Conservation (phyloP, 1,284 basidiomycete species). For the Malassezia furfur region DNA sequence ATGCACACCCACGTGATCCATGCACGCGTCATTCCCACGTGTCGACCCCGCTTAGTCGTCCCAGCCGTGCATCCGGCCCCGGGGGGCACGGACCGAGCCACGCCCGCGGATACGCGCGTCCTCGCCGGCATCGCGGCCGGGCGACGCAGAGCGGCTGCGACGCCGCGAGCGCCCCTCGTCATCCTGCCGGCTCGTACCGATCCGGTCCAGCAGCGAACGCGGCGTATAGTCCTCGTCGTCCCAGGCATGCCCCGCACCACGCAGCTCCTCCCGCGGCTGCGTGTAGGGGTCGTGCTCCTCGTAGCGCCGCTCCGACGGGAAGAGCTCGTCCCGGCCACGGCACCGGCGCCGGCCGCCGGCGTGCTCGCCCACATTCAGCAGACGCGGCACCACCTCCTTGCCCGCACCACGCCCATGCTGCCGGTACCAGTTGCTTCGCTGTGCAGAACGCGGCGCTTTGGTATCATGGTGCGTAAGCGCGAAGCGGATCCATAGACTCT, state of each 20-base stretch:
- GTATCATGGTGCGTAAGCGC: constrained; percentile 31
- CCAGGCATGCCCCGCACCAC: constrained; percentile 6
- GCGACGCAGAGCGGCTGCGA: constrained; percentile 12
- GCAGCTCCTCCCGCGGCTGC: background rate
- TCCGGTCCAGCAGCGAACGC: constrained; percentile 1
- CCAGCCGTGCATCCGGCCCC: constrained; percentile 4
- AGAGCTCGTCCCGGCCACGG: background rate
- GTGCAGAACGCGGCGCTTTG: constrained; percentile 28
- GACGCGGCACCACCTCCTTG: constrained; percentile 38
- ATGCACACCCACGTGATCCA: constrained; percentile 3
- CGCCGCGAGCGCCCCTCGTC: background rate
- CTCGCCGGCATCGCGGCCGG: background rate
- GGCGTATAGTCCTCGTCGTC: constrained; percentile 8
- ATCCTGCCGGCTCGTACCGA: background rate
- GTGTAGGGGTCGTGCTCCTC: constrained; percentile 4
- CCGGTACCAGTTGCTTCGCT: constrained; percentile 38
- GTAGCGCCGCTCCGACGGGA: background rate
- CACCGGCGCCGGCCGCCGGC: background rate
- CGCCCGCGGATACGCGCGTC: constrained; percentile 12
- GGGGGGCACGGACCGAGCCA: constrained; percentile 12
- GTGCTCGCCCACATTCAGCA: constrained; percentile 32
- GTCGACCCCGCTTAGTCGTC: background rate
- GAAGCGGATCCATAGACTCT: constrained; percentile 30
- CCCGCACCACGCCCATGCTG: constrained; percentile 41
- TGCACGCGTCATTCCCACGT: background rate